These are phyloP conservation scores for Oryza longistaminata DNA, from an alignment of 176 grass and related monocot species.

Conservation along the genomic window DNA sequence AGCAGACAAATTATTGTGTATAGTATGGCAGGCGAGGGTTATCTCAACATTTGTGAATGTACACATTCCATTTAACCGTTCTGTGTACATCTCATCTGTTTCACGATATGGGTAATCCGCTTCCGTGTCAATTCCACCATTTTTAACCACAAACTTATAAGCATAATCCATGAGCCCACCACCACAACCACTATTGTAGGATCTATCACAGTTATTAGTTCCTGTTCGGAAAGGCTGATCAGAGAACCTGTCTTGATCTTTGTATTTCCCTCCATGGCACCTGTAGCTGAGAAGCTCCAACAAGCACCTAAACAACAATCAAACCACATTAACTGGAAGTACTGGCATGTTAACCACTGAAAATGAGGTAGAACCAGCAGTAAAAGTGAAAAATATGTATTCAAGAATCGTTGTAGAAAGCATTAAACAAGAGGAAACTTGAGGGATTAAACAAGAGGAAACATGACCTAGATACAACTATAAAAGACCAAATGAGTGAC, in stretches of 20 bases:
- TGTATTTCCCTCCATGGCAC: slow-evolving; percentile 96
- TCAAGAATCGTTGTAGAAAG: slow-evolving; percentile 3
- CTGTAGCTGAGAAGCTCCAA: slow-evolving; percentile 95
- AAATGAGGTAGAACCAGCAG: not conserved
- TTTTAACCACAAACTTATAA: slow-evolving; percentile 79
- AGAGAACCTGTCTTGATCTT: slow-evolving; percentile 79
- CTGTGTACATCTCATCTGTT: slow-evolving; percentile 66
- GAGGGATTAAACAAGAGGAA: not conserved
- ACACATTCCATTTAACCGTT: slow-evolving; percentile 49
- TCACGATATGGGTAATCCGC: slow-evolving; percentile 79
- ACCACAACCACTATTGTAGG: slow-evolving; percentile 75
- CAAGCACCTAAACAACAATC: slow-evolving; percentile 68
- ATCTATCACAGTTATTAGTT: slow-evolving; percentile 80
- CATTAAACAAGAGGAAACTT: not conserved
- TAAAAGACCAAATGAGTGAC: not conserved
- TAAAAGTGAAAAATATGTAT: not conserved
- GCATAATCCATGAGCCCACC: slow-evolving; percentile 96
- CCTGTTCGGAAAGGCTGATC: slow-evolving; percentile 86
- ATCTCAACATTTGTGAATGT: slow-evolving; percentile 7
- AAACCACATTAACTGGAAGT: not conserved
- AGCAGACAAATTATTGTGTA: slow-evolving; percentile 14
- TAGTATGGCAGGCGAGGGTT: not conserved
- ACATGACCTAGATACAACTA: no score
- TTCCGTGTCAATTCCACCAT: slow-evolving; percentile 88
- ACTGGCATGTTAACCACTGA: not conserved